Evolutionary conservation across 441 rosid genomes (phyloP).

Genomic region (Gossypium lobatum): DNA sequence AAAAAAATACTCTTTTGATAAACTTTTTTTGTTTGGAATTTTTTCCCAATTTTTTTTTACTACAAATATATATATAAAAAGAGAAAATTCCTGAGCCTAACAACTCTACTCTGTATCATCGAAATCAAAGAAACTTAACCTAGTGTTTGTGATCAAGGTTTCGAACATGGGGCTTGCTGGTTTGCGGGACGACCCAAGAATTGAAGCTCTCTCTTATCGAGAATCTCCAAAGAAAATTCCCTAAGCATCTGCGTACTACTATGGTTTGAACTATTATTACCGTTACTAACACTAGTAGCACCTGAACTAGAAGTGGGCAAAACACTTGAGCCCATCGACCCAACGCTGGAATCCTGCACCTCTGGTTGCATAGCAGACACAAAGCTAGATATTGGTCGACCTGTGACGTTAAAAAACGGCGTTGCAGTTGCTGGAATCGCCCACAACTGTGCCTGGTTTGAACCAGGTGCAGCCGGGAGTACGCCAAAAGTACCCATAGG

Average conservation of each 20-base stretch:
- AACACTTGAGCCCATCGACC: constrained; percentile 12
- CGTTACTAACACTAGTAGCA: not conserved
- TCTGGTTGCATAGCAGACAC: constrained; percentile 29
- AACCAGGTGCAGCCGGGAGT: constrained; percentile 24
- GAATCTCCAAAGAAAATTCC: constrained; percentile 57
- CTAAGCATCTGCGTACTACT: constrained; percentile 31
- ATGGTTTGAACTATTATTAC: constrained; percentile 2
- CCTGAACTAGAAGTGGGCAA: constrained; percentile 14
- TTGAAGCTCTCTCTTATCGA: constrained; percentile 60
- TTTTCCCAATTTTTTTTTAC: not conserved
- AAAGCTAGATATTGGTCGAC: constrained; percentile 37
- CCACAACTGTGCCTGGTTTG: constrained; percentile 45
- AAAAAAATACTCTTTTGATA: too few relatives aligned
- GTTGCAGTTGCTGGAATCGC: constrained; percentile 37
- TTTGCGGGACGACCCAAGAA: constrained; percentile 39
- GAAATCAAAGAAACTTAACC: not conserved
- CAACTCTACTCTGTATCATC: not conserved
- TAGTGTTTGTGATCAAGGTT: constrained; percentile 10
- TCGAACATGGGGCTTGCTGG: constrained; percentile 27
- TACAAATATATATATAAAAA: too few relatives aligned
- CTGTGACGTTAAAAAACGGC: constrained; percentile 32
- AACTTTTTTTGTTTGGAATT: not conserved
- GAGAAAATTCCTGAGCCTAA: not conserved
- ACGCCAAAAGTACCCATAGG: constrained; percentile 33
- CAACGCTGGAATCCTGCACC: constrained; percentile 16